phyloP scores from a whole-genome alignment of 139 green algal genomes.

The Microglena sp. region DNA sequence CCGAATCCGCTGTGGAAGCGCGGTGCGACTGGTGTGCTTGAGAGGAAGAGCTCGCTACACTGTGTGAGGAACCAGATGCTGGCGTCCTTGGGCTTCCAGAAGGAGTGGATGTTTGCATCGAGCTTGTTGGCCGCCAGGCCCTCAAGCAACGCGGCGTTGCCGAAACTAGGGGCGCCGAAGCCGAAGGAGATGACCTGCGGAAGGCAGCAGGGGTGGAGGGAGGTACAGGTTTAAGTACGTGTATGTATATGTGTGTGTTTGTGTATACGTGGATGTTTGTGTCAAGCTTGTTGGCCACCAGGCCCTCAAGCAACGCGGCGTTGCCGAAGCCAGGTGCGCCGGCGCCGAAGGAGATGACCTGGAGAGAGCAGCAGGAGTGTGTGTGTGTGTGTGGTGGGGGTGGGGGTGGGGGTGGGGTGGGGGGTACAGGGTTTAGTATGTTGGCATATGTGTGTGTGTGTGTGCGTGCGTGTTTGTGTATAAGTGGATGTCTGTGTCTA shows the following conservation, averaged over 20 bases:
- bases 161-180: conserved; percentile 20
- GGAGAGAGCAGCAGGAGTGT: background rate
- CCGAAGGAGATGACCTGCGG: conserved; percentile 18
- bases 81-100: conserved; percentile 1
- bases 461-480: no score
- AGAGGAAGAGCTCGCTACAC: conserved; percentile 2
- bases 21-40: no score
- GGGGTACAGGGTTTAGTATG: no score
- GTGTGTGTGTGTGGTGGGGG: no score
- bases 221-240: background rate
- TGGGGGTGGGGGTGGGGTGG: no score
- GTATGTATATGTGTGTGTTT: no score
- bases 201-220: background rate
- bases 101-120: background rate
- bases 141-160: conserved; percentile 2
- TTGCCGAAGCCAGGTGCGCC: conserved; percentile 18
- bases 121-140: conserved; percentile 3
- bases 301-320: background rate
- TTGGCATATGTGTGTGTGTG: no score
- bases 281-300: conserved; percentile 2
- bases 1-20: no score
- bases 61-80: conserved; percentile 5
- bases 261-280: background rate
- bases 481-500: no score
- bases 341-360: conserved; percentile 22